Percentiles rank a stretch among this genome's conserved stretches.
Evolutionary conservation across 2,329 filamentous ascomycete species (phyloP).

Genomic region (Metarhizium robertsii): DNA sequence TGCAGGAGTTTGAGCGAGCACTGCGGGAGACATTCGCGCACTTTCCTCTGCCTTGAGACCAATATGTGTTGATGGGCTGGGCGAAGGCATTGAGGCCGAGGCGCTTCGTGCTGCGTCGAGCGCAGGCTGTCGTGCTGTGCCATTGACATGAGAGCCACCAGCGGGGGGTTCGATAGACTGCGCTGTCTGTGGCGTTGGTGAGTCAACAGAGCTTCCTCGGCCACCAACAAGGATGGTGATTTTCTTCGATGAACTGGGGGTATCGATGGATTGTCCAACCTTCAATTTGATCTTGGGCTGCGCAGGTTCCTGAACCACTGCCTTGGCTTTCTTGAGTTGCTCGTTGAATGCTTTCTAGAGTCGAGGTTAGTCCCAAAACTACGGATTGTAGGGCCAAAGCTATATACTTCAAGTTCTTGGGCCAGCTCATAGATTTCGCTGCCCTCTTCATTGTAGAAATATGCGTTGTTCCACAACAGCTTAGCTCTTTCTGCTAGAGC

Average conservation of each 20-base stretch:
- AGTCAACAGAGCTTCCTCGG: slow-evolving; percentile 43
- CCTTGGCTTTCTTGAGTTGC: slow-evolving; percentile 62
- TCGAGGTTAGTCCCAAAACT: slow-evolving; percentile 8
- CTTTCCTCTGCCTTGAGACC: slow-evolving; percentile 27
- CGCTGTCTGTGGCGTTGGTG: slow-evolving; percentile 34
- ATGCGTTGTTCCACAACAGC: slow-evolving; percentile 80
- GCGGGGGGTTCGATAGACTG: slow-evolving; percentile 13
- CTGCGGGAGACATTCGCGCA: slow-evolving; percentile 17
- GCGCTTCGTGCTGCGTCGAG: slow-evolving; percentile 32
- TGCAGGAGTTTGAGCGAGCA: slow-evolving; percentile 10
- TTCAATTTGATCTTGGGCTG: slow-evolving; percentile 77
- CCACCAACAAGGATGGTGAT: slow-evolving; percentile 64
- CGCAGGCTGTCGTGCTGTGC: slow-evolving; percentile 12
- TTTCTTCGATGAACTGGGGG: slow-evolving; percentile 43
- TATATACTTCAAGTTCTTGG: slow-evolving; percentile 63
- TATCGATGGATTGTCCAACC: slow-evolving; percentile 41
- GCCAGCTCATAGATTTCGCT: slow-evolving; percentile 76
- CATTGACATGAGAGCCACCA: slow-evolving; percentile 14
- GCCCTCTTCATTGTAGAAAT: slow-evolving; percentile 83
- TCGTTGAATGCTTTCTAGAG: slow-evolving; percentile 58
- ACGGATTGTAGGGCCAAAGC: background rate
- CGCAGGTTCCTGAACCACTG: slow-evolving; percentile 60
- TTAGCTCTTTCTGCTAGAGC: slow-evolving; percentile 72
- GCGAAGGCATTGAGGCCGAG: slow-evolving; percentile 30
- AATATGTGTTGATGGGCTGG: slow-evolving; percentile 32